Base-by-base conservation (phyloP, 768 basidiomycete genomes). In the Boletus fagicola region DNA sequence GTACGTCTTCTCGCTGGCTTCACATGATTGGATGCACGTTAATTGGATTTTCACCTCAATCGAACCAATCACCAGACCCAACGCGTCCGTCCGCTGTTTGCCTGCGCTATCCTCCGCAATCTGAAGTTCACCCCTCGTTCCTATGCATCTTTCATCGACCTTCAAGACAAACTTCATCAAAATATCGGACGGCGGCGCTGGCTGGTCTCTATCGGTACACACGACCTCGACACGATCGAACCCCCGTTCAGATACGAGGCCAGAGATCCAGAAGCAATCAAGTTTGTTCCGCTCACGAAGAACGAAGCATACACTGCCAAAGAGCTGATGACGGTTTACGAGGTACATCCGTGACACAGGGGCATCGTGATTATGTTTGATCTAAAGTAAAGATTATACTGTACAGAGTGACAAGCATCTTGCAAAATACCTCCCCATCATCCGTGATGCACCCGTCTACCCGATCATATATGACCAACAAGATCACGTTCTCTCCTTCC, bases 141-240 rank as follows among this genome's bases (percentile, higher is more conserved):
- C 39, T 98, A 98, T 70, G 90, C 89, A 26, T 94, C 92, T 60
- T 98, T 99, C 83, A 96, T 99, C 65, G 97, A 98, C 69, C 77
- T 99, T n/a, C 97, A 99, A 76, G 97, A 99, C 70, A 99, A 98
- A 74, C 80, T 99, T 49, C 97, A 99, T 70, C 90, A 95, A 68
- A 99, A 99, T 73, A 83, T 99, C 35, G 94, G 92, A 67, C 80
- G 97, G 56, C 80, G 89, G 62, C 80, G 97, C 56, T 91, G 90
- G 68, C 83, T 99, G 44, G 97, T 96, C 47, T 85, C 97, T 20
- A 97, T 99, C 62, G 97, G 97, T 55, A 99, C 97, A 2, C 97
- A 99, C 64, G 97, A 99, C 75, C 75, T 99, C 49, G 94, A 98
- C 72, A 92, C 90, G 4, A 75, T 99, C 53, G 79, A 84, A 54